Evolutionary conservation across 2,329 filamentous ascomycete species (phyloP), one percentile per base, ranked within the genome.

Genomic region (Xylariaceae sp.): DNA sequence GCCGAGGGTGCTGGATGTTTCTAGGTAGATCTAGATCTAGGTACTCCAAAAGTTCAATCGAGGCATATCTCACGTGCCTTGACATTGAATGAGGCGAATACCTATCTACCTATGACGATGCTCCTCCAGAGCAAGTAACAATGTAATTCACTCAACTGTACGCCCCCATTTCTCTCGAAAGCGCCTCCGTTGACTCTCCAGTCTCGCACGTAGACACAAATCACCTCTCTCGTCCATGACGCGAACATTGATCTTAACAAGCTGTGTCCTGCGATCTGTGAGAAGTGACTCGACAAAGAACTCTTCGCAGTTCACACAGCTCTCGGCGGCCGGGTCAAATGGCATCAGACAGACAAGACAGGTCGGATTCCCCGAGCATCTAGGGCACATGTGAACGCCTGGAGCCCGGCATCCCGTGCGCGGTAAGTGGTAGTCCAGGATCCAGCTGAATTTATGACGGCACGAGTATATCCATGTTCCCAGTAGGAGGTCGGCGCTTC

Each of bases 201-300:
- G 45, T 5, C 51, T 51, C 13, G 50, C 55, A 23, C 51, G 52
- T 18, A 62, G 15, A 48, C 47, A 54, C 2, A 51, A 53, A 17
- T 41, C 47, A 47, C 55, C 53, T 9, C 56, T 60, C 18, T 62
- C 57, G 41, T 64, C 57, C 7, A 39, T 18, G 15, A 59, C 10
- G 5, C 41, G 18, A 30, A 62, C 13, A 30, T 55, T 57, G 4
- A 58, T 13, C 2, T 17, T 45, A 23, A 35, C 18, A 6, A 62
- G 51, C 37, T 55, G 57, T n/a, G 34, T 50, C 10, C 50, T 44
- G 9, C 60, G 62, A 5, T 55, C 58, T 15, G 10, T 34, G 10
- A 60, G 62, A 34, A 64, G 60, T 15, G 56, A 41, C 48, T 55
- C 35, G 34, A 51, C 15, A 44, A 64, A 64, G 50, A 62, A 64